phyloP scores from a whole-genome alignment of 1,284 basidiomycete species.

The Erythrobasidium hasegawianum region DNA sequence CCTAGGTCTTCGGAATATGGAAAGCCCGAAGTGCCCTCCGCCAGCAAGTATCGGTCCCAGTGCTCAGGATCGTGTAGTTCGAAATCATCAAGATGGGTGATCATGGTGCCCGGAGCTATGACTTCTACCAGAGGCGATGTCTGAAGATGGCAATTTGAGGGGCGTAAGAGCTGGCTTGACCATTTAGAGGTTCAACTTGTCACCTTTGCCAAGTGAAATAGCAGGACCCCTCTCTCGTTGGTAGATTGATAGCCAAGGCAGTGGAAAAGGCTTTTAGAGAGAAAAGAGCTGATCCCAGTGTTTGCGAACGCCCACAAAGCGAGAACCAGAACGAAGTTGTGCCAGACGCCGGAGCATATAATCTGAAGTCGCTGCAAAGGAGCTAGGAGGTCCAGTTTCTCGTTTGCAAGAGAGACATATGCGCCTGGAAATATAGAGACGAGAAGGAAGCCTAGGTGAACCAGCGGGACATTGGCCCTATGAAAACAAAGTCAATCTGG shows the following conservation, averaged over 20 bases:
- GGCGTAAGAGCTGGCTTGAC: not conserved
- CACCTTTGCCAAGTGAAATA: not conserved
- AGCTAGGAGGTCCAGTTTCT: not conserved
- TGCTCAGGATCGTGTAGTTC: constrained; percentile 36
- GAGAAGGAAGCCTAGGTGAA: constrained; percentile 31
- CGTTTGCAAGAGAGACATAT: constrained; percentile 35
- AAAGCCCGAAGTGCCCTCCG: not conserved
- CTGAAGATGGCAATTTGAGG: not conserved
- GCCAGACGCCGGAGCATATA: constrained; percentile 37
- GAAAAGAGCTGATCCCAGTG: not conserved
- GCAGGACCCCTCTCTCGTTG: too few species aligned
- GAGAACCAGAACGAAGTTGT: constrained; percentile 33
- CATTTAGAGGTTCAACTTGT: not conserved
- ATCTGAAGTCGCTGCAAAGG: constrained; percentile 30
- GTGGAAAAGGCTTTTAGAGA: too few species aligned
- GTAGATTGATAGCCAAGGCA: too few species aligned
- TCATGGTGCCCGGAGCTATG: constrained; percentile 6
- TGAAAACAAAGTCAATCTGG: not conserved
- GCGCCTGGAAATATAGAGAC: constrained; percentile 36
- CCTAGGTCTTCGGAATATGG: constrained; percentile 11
- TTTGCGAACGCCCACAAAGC: not conserved
- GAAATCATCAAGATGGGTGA: constrained; percentile 38
- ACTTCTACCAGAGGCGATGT: constrained; percentile 8
- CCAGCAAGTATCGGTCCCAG: constrained; percentile 21
- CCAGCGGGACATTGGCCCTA: constrained; percentile 19